Evolutionary conservation across 2,329 filamentous ascomycete genomes (phyloP), one percentile per base, ranked within the genome.

Genomic region (Geosmithia putterillii): DNA sequence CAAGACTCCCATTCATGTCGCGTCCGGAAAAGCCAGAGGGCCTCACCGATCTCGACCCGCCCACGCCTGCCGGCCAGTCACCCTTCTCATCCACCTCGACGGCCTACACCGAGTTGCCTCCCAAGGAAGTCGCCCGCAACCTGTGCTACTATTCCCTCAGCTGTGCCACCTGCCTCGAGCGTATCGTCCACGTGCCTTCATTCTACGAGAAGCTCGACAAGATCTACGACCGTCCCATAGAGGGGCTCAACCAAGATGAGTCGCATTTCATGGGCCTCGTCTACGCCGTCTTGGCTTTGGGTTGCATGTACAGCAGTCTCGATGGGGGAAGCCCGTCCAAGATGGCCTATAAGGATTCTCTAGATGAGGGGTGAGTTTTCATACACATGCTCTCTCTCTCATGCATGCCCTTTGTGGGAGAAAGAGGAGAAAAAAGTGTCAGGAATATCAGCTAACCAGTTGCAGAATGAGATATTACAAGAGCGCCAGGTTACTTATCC

Each of bases 201-300:
- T 95, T 95, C 57, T 87, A 83, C 62, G 73, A 76, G 46, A 79
- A 77, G 53, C 73, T 95, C 48, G 81, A 95, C 50, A 74, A 74
- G 44, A 71, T 95, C 35, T 95, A 94, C 60, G 76, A 83, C 49
- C 78, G 70, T 19, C 69, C 83, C 1, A 67, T 73, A 9, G 76
- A 83, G 19, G 71, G 69, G 42, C 77, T 78, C 50, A 73, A 70
- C 7, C 73, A 76, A 43, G 76, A 80, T 41, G 82, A 87, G 48
- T 74, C 78, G 42, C 70, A 73, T 22, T 85, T 83, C 46, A 60
- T 88, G n/a, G 80, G 81, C 1, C 67, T 87, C 1, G 60, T 88
- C 3, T 86, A 85, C 55, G 70, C 80, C 25, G 76, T 81, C 15
- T 70, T 88, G 56, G 79, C 82, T 1, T 67, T 88, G 12, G 84